Conservation (phyloP, 306 rosid genomes). For the Castanea crenata region DNA sequence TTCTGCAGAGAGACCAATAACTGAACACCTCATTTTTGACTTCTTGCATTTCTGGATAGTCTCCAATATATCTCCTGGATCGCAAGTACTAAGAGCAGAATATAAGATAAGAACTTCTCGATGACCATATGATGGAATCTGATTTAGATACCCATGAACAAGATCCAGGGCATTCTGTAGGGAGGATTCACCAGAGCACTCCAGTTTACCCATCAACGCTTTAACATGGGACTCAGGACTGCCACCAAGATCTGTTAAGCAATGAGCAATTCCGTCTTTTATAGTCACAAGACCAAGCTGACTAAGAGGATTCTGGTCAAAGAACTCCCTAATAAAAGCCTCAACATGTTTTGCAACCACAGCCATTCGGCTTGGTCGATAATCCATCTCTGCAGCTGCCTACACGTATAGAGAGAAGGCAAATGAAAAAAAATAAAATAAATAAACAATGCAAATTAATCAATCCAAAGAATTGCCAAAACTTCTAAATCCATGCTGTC, state of each 20-base stretch:
- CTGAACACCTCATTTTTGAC: conserved; percentile 92
- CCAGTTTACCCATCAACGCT: conserved; percentile 89
- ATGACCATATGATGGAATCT: conserved; percentile 89
- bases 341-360: conserved; percentile 79
- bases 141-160: conserved; percentile 74
- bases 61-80: conserved; percentile 95
- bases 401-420: conserved; percentile 39
- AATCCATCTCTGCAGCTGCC: conserved; percentile 92
- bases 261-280: conserved; percentile 80
- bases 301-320: conserved; percentile 95
- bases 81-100: conserved; percentile 94
- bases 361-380: conserved; percentile 84
- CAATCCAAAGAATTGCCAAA: background rate
- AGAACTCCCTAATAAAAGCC: conserved; percentile 81
- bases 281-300: conserved; percentile 80
- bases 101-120: conserved; percentile 83
- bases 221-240: conserved; percentile 91
- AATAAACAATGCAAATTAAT: background rate
- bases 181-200: conserved; percentile 94
- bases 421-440: background rate
- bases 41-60: conserved; percentile 86
- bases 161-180: conserved; percentile 91
- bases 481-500: background rate
- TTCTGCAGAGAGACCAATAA: conserved; percentile 95
- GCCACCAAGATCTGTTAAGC: conserved; percentile 92